Conservation (phyloP, 208 protist species). For the Leishmania amazonensis region DNA sequence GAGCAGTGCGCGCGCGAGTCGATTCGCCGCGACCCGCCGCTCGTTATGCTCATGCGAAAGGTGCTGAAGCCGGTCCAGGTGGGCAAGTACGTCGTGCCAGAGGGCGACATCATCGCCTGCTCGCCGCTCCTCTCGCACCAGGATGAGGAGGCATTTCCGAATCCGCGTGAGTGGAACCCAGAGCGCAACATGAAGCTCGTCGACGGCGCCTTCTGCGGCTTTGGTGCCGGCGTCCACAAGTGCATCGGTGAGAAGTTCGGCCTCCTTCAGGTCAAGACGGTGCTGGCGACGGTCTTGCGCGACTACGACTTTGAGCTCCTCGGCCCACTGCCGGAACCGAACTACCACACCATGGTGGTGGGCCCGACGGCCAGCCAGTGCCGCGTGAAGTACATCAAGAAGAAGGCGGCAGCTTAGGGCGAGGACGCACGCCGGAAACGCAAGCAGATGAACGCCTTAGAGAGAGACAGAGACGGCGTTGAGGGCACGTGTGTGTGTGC, state of each 20-base stretch:
- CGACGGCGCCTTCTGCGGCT: constrained; percentile 82
- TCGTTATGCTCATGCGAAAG: constrained; percentile 93
- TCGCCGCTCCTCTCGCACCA: constrained; percentile 84
- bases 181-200: constrained; percentile 83
- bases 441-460: background rate
- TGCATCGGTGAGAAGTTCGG: constrained; percentile 95
- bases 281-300: constrained; percentile 83
- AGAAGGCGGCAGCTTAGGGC: constrained; percentile 27
- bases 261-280: constrained; percentile 93
- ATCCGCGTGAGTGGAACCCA: constrained; percentile 86
- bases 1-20: constrained; percentile 88
- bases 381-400: constrained; percentile 75
- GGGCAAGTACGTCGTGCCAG: constrained; percentile 85
- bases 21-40: constrained; percentile 91
- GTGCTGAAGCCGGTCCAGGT: constrained; percentile 82
- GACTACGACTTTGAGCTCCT: constrained; percentile 91
- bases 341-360: constrained; percentile 92
- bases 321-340: constrained; percentile 69
- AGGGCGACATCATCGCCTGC: constrained; percentile 85
- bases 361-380: constrained; percentile 72
- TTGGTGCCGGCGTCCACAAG: constrained; percentile 91
- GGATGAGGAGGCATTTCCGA: constrained; percentile 84
- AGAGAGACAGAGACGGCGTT: constrained; percentile 1
- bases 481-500: background rate
- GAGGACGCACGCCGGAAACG: background rate